Conservation (phyloP, 106 monocot genomes). For the Dendrobium catenatum region DNA sequence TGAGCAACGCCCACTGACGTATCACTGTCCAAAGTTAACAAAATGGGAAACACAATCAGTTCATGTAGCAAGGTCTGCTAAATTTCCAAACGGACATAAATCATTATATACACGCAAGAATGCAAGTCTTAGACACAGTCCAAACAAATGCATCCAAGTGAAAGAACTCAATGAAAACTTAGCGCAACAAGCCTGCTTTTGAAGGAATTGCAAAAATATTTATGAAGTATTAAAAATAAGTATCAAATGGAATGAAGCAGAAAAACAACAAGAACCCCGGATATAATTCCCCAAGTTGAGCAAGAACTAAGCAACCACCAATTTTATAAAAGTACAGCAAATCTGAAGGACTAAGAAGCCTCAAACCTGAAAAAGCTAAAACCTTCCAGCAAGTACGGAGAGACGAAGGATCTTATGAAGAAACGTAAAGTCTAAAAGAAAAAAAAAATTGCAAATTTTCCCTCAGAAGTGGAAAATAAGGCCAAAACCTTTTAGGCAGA, state of each 20-base stretch:
- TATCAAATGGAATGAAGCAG: too few relatives aligned
- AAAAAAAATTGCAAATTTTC: too few relatives aligned
- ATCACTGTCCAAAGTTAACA: slow-evolving; percentile 28
- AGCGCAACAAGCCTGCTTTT: too few relatives aligned
- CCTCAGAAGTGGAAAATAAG: too few relatives aligned
- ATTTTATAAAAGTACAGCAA: not conserved
- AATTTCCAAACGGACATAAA: not conserved
- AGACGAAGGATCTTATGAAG: not conserved
- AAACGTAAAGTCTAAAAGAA: too few relatives aligned
- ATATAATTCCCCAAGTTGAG: not conserved
- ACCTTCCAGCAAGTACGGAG: not conserved
- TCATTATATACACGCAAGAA: not conserved
- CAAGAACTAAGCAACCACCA: not conserved
- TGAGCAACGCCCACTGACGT: slow-evolving; percentile 41
- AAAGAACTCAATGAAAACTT: not conserved
- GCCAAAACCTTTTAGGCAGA: not conserved
- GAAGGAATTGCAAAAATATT: too few relatives aligned
- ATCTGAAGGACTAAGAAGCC: not conserved
- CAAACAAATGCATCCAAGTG: not conserved
- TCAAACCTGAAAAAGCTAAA: not conserved
- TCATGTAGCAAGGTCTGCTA: not conserved
- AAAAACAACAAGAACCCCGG: too few relatives aligned
- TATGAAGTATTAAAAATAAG: too few relatives aligned
- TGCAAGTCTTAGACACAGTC: not conserved
- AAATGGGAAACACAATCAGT: not conserved